Base-by-base conservation (phyloP, 345 rosid genomes). In the Nephelium lappaceum region DNA sequence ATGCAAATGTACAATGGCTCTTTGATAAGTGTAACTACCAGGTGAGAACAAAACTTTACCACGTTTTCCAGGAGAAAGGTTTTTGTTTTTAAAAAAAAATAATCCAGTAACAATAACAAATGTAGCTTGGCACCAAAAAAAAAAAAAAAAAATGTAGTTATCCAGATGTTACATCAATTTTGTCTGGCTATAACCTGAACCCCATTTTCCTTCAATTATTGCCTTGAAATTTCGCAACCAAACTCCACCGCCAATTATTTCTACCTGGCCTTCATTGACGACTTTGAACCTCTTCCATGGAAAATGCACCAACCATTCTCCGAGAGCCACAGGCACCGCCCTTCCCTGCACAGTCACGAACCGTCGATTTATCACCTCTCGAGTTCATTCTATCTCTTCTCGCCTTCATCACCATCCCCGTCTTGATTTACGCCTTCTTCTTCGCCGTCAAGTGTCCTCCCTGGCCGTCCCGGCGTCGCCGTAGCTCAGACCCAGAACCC, bases 351-450 rank as follows among this genome's bases (percentile, higher is more conserved):
- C 68, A 91, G 8, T 80, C 94, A 4, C 80, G 87, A 12, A 85
- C 79, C 78, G 81, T 90, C 62, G 95, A 92, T 81, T 67, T 95
- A 27, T 83, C 98, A 19, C 91, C 98, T 60, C 88, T 93, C 9
- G 89, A 85, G 78, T 85, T 92, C 84, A 80, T 92, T 25, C 89
- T 93, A 53, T 92, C 88, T 47, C 76, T 95, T 72, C 42, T 95
- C 16, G 98, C 98, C 0, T 47, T 93, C 77, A 72, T 93, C 87
- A 87, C 94, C 63, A 85, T 93, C 85, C 93, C 94, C 11, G 83
- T 87, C 74, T 78, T 95, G 82, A 88, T 86, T 82, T 95, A 86
- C 87, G 86, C 94, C 62, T 77, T 92, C 80, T 86, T 90, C 78
- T 89, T 89, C 80, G 73, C 93, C 51, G 3, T 85, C 76, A 88